Evolutionary conservation across 306 rosid species (phyloP).

Genomic region (Purshia tridentata): DNA sequence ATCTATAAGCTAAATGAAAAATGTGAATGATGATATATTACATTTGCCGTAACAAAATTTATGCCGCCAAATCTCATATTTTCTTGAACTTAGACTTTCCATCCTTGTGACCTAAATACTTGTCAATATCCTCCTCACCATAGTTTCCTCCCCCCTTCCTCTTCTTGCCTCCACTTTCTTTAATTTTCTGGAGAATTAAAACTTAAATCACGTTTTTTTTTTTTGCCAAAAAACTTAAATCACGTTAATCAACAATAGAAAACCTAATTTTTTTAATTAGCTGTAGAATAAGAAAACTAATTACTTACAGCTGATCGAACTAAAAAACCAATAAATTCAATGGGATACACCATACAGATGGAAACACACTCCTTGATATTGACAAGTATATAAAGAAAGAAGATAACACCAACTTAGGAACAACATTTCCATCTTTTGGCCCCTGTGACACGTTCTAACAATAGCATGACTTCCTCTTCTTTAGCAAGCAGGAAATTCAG

Average conservation of each 20-base stretch:
- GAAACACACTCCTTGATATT: background rate
- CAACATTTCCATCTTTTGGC: slow-evolving; percentile 71
- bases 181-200: slow-evolving; percentile 51
- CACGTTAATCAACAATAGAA: background rate
- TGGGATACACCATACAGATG: background rate
- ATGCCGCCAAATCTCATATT: slow-evolving; percentile 28
- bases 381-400: background rate
- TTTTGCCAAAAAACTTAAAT: no score
- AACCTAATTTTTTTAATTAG: background rate
- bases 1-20: background rate
- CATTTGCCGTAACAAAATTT: background rate
- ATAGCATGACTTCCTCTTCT: slow-evolving; percentile 66
- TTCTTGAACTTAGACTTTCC: slow-evolving; percentile 48
- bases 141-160: slow-evolving; percentile 44
- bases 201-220: no score
- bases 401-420: no score
- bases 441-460: slow-evolving; percentile 64
- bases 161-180: slow-evolving; percentile 53
- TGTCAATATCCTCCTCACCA: slow-evolving; percentile 49
- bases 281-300: no score
- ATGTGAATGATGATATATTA: no score
- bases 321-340: background rate
- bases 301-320: no score
- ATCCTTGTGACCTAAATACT: slow-evolving; percentile 48
- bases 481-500: slow-evolving; percentile 60